phyloP scores from a whole-genome alignment of 2,329 filamentous ascomycete genomes.

The Cladosporium cucumerinum region DNA sequence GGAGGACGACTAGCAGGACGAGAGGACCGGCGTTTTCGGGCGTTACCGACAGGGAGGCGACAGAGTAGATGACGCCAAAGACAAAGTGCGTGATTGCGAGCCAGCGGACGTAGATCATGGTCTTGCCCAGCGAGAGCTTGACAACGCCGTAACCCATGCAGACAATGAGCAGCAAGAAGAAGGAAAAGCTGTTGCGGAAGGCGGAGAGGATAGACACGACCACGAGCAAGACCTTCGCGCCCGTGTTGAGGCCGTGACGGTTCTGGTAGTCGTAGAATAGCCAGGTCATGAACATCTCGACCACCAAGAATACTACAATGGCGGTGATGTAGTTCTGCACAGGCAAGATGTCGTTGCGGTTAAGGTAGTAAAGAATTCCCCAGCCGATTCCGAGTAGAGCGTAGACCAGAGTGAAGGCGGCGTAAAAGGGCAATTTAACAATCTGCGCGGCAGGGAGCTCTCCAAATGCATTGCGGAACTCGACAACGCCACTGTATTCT shows the following conservation, averaged over 20 bases:
- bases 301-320: constrained; percentile 86
- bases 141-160: constrained; percentile 99
- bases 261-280: constrained; percentile 98
- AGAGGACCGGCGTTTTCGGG: constrained; percentile 87
- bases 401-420: constrained; percentile 89
- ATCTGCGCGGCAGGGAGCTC: constrained; percentile 95
- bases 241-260: constrained; percentile 75
- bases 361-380: constrained; percentile 93
- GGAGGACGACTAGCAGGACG: constrained; percentile 88
- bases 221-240: constrained; percentile 81
- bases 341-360: constrained; percentile 87
- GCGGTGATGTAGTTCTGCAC: constrained; percentile 99
- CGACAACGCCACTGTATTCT: constrained; percentile 75
- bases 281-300: constrained; percentile 99
- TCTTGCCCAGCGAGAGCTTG: constrained; percentile 83
- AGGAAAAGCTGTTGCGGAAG: constrained; percentile 93
- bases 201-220: constrained; percentile 92
- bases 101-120: constrained; percentile 90
- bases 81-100: constrained; percentile 90
- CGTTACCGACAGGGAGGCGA: constrained; percentile 83
- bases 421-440: constrained; percentile 95
- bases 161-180: constrained; percentile 95
- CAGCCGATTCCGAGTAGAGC: constrained; percentile 83
- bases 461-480: constrained; percentile 94
- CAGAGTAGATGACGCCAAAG: constrained; percentile 89